Conservation (phyloP, 2,329 filamentous ascomycete species). For the Orbilia quercus region DNA sequence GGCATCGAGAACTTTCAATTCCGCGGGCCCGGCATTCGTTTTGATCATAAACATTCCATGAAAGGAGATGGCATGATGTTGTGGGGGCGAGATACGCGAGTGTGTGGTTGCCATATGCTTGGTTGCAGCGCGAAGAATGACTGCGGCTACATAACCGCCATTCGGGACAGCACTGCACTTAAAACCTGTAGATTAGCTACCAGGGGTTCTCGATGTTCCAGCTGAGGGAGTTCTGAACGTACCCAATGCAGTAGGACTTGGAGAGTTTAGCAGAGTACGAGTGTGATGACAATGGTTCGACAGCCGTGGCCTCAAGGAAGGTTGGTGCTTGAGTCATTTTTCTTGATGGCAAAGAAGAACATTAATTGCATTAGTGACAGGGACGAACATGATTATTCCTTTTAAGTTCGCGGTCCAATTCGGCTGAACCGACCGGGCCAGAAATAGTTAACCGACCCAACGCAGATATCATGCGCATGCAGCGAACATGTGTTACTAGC, state of each 20-base stretch:
- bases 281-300: constrained; percentile 68
- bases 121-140: constrained; percentile 71
- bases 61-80: constrained; percentile 73
- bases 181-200: constrained; percentile 32
- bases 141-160: constrained; percentile 75
- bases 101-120: constrained; percentile 71
- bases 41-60: constrained; percentile 75
- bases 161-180: constrained; percentile 71
- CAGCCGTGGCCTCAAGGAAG: constrained; percentile 66
- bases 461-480: too few species aligned
- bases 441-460: background rate
- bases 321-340: constrained; percentile 56
- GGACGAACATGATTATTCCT: background rate
- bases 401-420: constrained; percentile 40
- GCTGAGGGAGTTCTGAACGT: too few species aligned
- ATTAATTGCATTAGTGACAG: too few species aligned
- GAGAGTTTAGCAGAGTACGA: constrained; percentile 70
- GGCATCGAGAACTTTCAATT: constrained; percentile 71
- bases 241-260: constrained; percentile 74
- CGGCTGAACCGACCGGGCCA: constrained; percentile 35
- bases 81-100: constrained; percentile 64
- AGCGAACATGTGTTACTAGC: too few species aligned
- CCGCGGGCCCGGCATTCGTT: constrained; percentile 70
- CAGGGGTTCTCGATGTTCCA: too few species aligned
- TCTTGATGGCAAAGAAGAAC: background rate